Evolutionary conservation across 106 monocot species (phyloP).

Genomic region (Allium cepa): DNA sequence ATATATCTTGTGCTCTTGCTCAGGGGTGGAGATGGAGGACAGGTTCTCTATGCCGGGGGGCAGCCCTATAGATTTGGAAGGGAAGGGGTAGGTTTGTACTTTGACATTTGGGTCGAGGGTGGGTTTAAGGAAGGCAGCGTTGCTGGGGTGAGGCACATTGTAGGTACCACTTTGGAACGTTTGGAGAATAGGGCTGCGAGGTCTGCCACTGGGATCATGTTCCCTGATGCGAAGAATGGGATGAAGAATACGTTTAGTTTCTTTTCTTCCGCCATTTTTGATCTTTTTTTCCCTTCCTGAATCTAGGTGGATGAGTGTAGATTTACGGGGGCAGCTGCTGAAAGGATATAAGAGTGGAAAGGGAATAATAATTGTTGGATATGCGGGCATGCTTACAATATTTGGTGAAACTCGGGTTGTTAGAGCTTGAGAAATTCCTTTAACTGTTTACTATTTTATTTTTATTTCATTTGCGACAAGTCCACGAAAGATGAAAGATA

Average conservation of each 20-base stretch:
- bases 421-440: no score
- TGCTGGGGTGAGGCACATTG: conserved; percentile 14
- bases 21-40: not conserved
- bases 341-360: no score
- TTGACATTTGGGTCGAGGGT: not conserved
- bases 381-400: no score
- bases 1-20: conserved; percentile 1
- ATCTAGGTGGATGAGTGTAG: no score
- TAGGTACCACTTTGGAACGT: conserved; percentile 23
- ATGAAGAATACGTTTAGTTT: conserved; percentile 43
- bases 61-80: not conserved
- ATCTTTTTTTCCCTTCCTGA: no score
- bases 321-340: no score
- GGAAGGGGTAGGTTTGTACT: conserved; percentile 7
- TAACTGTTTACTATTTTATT: no score
- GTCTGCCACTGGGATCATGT: conserved; percentile 45
- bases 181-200: conserved; percentile 32
- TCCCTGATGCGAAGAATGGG: conserved; percentile 50
- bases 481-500: no score
- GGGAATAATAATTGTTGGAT: no score
- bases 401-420: no score
- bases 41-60: not conserved
- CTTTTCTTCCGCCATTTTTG: not conserved
- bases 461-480: no score
- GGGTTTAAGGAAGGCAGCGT: not conserved